Base-by-base conservation (phyloP, 768 basidiomycete species). In the Lactarius tabidus region DNA sequence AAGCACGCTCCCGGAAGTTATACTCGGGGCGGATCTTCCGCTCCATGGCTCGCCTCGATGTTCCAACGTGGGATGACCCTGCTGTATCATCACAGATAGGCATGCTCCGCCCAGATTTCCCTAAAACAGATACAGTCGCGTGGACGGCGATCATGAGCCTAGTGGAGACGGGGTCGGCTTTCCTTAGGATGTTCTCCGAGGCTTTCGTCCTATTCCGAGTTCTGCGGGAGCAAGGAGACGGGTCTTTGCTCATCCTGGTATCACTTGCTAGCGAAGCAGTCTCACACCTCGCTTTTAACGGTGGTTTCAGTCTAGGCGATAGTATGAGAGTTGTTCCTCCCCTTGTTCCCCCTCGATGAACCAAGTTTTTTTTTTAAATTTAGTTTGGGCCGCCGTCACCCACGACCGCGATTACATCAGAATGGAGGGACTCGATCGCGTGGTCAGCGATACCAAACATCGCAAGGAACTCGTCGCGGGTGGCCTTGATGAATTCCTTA, bases 401-500 rank as follows among this genome's bases (percentile, higher is more conserved):
- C 85, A 75, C 60, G 77, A 90, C 71, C 60, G 77, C 0, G 82
- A 89, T 65, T 91, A 82, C 62, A 74, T 91, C 56, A 79, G 79
- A 29, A 82, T 85, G 74, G 80, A 87, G 71, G 90, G 91, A n/a
- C 75, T 89, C 68, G 85, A 88, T 59, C 78, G 78, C 60, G 72
- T 84, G 14, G 83, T 89, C 5, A 77, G 75, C 68, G 74, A 82
- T 52, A 72, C 78, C 20, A 65, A 71, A 28, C 88, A 92, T 70
- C 82, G 89, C 23, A 86, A 91, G 67, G 91, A 93, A 72, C 76
- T 91, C 48, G 86, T 90, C 8, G 88, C 90, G 0, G 84, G 86
- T 14, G 84, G 84, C 51, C 77, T 92, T 59, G 26, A 26, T 2
- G 48, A 51, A 15, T 51, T 51, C 2, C 48, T 51, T 14, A 51